phyloP scores from a whole-genome alignment of 305 asterid species.

The Fraxinus nigra region DNA sequence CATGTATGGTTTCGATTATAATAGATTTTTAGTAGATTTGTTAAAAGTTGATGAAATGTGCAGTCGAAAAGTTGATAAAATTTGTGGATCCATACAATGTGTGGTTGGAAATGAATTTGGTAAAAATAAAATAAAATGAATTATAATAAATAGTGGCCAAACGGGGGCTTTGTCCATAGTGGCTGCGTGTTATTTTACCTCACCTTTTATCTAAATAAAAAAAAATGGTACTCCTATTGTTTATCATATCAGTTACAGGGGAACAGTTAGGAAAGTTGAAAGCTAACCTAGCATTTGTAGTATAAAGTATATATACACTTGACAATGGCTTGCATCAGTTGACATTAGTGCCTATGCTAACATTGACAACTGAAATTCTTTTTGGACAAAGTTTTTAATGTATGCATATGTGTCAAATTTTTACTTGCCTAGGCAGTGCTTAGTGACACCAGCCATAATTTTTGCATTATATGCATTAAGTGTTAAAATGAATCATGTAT shows the following conservation, averaged over 20 bases:
- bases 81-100: not conserved
- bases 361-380: not conserved
- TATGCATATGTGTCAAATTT: not conserved
- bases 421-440: not conserved
- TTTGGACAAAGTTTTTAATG: not conserved
- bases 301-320: not conserved
- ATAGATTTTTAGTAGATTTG: not conserved
- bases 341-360: not conserved
- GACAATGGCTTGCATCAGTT: not conserved
- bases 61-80: not conserved
- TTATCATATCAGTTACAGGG: not conserved
- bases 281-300: not conserved
- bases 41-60: not conserved
- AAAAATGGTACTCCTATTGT: not conserved
- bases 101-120: not conserved
- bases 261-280: not conserved
- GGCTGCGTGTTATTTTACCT: not conserved
- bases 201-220: not conserved
- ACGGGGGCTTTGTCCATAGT: not conserved
- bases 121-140: no score
- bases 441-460: not conserved
- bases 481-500: not conserved
- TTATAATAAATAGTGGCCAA: not conserved
- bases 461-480: not conserved
- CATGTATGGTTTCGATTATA: not conserved